A percentile compares a stretch with the other conserved stretches of the same genome.
Conservation (phyloP, 345 rosid species). For the Pugionium dolabratum region DNA sequence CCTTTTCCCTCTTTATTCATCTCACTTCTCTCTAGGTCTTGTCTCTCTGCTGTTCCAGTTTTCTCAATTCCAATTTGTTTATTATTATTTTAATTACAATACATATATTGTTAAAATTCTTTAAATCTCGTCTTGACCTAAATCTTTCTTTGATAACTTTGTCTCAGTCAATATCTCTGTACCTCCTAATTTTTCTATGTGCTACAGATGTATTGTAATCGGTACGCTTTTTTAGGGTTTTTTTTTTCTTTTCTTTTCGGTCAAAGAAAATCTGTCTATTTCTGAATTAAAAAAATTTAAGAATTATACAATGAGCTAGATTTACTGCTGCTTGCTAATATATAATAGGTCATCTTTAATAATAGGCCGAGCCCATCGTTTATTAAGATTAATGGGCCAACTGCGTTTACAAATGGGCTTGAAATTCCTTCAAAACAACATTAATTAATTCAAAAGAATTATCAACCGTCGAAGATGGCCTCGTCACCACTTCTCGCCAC, state of each 20-base stretch:
- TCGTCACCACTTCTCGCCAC: conserved; percentile 34
- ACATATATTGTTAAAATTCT: conserved; percentile 9
- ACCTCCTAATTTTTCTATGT: not conserved
- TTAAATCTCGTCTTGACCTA: conserved; percentile 20
- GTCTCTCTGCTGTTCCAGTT: conserved; percentile 10
- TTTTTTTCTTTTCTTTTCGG: not conserved
- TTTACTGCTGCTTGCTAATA: not conserved
- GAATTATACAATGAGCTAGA: not conserved
- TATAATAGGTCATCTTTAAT: not conserved
- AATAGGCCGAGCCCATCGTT: not conserved
- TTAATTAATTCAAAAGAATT: not conserved
- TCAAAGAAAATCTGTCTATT: too few relatives aligned
- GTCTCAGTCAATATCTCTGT: conserved; percentile 16
- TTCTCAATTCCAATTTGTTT: not conserved
- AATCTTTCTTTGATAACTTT: conserved; percentile 29
- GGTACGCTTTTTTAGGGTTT: conserved; percentile 15
- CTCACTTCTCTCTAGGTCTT: conserved; percentile 28
- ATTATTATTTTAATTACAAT: conserved; percentile 20
- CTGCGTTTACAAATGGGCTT: not conserved
- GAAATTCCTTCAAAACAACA: not conserved
- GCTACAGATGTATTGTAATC: conserved; percentile 1
- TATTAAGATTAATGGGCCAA: not conserved
- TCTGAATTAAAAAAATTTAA: too few relatives aligned
- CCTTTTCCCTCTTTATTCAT: not conserved
- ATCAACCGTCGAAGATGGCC: conserved; percentile 36